Base-by-base conservation (phyloP, 805 yeast species). In the Candida peoriensis region DNA sequence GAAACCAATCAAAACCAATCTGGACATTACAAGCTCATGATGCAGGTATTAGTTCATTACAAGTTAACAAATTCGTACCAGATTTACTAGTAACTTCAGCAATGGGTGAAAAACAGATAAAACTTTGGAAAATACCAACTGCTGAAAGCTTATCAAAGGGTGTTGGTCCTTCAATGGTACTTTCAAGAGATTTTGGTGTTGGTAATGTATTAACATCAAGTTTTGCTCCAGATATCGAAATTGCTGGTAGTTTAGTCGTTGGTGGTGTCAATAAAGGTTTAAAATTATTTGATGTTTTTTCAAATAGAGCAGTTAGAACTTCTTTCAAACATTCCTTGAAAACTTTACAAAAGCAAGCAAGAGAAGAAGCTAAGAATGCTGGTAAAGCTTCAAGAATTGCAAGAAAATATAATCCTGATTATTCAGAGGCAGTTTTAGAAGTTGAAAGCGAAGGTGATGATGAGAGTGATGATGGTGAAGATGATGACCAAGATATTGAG, bases 1-100 rank as follows among this genome's bases (percentile, higher is more conserved):
- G 96, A 58, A 64, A 63, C 33, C 74, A 68, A 24, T 71, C 69
- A 30, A 64, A 68, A 38, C 89, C 97, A 14, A 51, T 90, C 21
- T 93, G 98, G 98, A 86, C 95, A 3, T 68, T 93, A 48, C 96
- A 93, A 60, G 97, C 97, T 3, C 98, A 93, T 58, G 97, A 93
- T 62, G 75, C 95, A 3, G 97, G 95, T 42, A 81, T 93, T 42
- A 81, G 96, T 5, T 70, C 90, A 2, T 70, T 93, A 47, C 81
- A 81, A 46, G 71, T 80, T 24, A 89, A 86, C 61, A 55, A 57
- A 18, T 73, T 66, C 54, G 57, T 87, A 21, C 78, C 80, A 18
- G 93, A 90, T 14, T 63, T 85, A 68, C 60, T 93, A 54, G 76
- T 79, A 17, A 86, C 97, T 1, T 80, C 93, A 33, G 95, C 96